A percentile compares a stretch with the other conserved stretches of the same genome.
Evolutionary conservation across 495 filamentous ascomycete species (phyloP).

Genomic region (Astrothelium subdiscretum): DNA sequence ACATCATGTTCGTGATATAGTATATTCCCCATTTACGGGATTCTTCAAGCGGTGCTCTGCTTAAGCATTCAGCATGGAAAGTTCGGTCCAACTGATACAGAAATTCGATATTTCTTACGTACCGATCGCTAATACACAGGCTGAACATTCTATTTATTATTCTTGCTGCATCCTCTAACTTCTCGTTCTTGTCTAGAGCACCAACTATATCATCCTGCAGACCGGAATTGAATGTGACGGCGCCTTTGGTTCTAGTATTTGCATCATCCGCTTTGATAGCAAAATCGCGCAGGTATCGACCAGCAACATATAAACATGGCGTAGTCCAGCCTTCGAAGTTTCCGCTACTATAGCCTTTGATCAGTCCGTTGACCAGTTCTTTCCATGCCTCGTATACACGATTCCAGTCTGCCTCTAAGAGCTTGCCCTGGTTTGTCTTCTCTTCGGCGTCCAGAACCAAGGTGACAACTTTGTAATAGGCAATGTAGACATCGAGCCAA

Average conservation of each 20-base stretch:
- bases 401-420: constrained; percentile 46
- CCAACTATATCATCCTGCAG: constrained; percentile 69
- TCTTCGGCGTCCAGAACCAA: constrained; percentile 35
- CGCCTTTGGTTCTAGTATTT: constrained; percentile 35
- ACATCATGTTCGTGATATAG: constrained; percentile 80
- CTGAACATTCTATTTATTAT: constrained; percentile 82
- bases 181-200: constrained; percentile 60
- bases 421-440: constrained; percentile 19
- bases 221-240: constrained; percentile 31
- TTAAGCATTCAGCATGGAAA: constrained; percentile 19
- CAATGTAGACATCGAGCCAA: constrained; percentile 73
- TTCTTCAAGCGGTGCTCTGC: constrained; percentile 69
- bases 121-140: constrained; percentile 82
- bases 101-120: constrained; percentile 19
- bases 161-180: constrained; percentile 78
- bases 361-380: constrained; percentile 54
- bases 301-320: constrained; percentile 73
- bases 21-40: constrained; percentile 97
- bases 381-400: constrained; percentile 79
- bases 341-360: constrained; percentile 59
- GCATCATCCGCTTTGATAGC: constrained; percentile 78
- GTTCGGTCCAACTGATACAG: background rate
- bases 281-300: constrained; percentile 72
- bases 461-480: constrained; percentile 71
- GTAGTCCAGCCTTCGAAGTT: constrained; percentile 77